Evolutionary conservation across 148 eudicot species (phyloP), one percentile per base, ranked within the genome.

Genomic region (Rhododendron mucronatum): DNA sequence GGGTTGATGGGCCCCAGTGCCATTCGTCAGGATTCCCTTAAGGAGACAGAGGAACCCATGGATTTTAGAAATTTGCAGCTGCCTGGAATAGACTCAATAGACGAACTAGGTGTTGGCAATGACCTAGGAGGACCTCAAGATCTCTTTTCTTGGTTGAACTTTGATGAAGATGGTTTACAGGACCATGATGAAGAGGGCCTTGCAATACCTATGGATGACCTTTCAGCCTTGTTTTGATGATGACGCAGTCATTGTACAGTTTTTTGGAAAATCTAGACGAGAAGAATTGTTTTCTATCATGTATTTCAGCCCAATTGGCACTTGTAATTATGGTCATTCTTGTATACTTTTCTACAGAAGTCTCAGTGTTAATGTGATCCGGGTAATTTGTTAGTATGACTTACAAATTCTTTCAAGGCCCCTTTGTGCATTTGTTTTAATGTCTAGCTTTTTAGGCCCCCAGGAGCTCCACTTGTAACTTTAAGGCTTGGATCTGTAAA

Each of bases 141-240:
- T 80, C n/a, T 80, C 65, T 26, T 57, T 53, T 80, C 83, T 30
- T 80, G 39, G 65, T 92, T 7, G 92, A 88, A 84, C 91, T 78
- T 92, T 28, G 90, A 86, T 12, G 88, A 88, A 53, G 90, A 88
- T 28, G 93, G 90, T 35, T 86, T 92, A 81, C 93, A 90, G 63
- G 94, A 92, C 45, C 86, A 88, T 26, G 91, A 90, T 39, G 90
- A 89, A 26, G 82, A 78, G 23, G 94, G 94, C 48, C 92, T 92
- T 81, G 90, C 89, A 73, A 91, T 89, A 76, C 94, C 94, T 2
- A 92, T 90, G 93, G 94, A 92, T 59, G 93, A 92, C 86, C 90
- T 88, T 20, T 86, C 88, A 3, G 78, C 84, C 20, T 65, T 92
- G 69, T 71, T 71, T 71, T 71, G 76, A 71, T 71, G 41, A 71